Percentiles rank a stretch among this genome's conserved stretches.
Evolutionary conservation across 73 alveolate genomes (phyloP).

Genomic region (Uronychia setigera): DNA sequence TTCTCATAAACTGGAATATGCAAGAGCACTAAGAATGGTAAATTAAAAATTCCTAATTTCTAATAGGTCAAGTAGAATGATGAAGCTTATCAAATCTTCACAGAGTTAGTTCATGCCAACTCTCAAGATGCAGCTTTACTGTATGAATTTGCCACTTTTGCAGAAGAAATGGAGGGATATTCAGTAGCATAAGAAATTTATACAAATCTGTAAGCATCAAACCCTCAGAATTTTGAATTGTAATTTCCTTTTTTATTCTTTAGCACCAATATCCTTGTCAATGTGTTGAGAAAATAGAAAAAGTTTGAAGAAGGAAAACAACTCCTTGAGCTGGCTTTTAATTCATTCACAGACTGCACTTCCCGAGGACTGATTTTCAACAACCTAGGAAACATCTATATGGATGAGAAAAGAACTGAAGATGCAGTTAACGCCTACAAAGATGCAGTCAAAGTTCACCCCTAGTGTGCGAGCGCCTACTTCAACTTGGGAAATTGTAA

Average conservation of each 20-base stretch:
- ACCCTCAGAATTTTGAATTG: slow-evolving; percentile 17
- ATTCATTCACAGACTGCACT: background rate
- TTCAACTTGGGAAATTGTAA: slow-evolving; percentile 23
- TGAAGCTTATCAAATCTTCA: background rate
- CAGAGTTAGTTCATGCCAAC: background rate
- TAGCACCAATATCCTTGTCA: slow-evolving; percentile 16
- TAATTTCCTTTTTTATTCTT: background rate
- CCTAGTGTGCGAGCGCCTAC: slow-evolving; percentile 1
- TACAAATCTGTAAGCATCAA: background rate
- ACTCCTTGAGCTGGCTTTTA: slow-evolving; percentile 18
- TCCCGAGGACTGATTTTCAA: background rate
- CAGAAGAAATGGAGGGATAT: slow-evolving; percentile 43
- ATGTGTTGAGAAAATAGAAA: slow-evolving; percentile 6
- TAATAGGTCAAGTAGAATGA: background rate
- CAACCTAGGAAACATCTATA: background rate
- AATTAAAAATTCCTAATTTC: background rate
- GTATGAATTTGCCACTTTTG: slow-evolving; percentile 34
- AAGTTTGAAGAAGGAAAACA: slow-evolving; percentile 13
- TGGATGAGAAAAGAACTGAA: background rate
- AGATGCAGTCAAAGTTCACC: background rate
- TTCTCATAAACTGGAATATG: background rate
- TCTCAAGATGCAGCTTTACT: slow-evolving; percentile 18
- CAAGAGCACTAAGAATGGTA: background rate
- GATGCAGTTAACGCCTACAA: background rate
- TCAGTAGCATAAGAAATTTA: slow-evolving; percentile 13